Evolutionary conservation across 108 stramenopile genomes (phyloP), one percentile per base, ranked within the genome.

Genomic region (Cyclostephanos tholiformis): DNA sequence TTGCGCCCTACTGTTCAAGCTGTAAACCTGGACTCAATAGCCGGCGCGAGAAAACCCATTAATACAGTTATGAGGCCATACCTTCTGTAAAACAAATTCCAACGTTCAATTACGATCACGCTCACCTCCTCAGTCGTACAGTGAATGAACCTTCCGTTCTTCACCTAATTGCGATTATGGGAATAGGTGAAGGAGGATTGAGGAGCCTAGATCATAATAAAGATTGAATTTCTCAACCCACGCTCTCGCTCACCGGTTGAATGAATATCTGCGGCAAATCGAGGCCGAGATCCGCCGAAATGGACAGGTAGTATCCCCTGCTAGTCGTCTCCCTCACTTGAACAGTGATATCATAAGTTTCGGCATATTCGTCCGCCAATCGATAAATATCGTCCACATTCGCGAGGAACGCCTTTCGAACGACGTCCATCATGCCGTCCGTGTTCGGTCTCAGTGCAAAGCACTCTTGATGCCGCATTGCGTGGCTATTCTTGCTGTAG

Each of bases 311-410:
- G 65, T 94, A 94, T 23, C 95, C 95, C 46, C 92, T 76, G 19
- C 78, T 39, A 12, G 89, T 61, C 14, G 87, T 86, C 51, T 92
- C 89, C 63, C 76, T 88, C 59, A 96, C 93, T 11, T 85, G 68
- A 23, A 94, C 91, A 49, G 76, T 84, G 65, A 94, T 79, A 44
- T 87, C 91, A 74, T 90, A 86, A 19, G 77, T 72, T 75, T 93
- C 93, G 7, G 93, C 86, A 74, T 94, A 94, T 27, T 89, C 85
- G 69, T 96, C 95, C 12, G 93, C 95, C 50, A 90, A 82, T 16
- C 83, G 77, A 76, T 94, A 93, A 67, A 96, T 96, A 62, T 94
- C 93, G 69, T 96, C 93, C n/a, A 94, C 91, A 71, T 96, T 96
- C 23, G 87, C 84, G 0, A 94, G 73, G 69, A 94, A 96, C 13